These are phyloP conservation scores for Grammothele lineata DNA, from an alignment of 768 basidiomycete genomes.

Conservation along the genomic window DNA sequence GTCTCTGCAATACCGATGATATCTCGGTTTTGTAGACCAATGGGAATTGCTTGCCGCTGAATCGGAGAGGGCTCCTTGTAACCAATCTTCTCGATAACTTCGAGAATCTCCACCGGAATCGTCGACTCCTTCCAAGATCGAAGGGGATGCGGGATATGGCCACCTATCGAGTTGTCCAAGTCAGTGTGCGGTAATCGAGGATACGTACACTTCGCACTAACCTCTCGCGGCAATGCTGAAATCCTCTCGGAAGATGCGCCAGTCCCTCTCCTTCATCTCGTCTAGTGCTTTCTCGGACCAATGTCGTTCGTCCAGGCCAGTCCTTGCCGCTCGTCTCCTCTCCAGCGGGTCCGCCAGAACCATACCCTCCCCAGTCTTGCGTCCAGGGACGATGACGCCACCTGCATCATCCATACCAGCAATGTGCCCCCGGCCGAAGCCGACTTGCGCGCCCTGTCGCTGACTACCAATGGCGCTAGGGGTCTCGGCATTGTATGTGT, in stretches of 20 bases:
- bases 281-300: constrained; percentile 92
- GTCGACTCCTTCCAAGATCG: constrained; percentile 88
- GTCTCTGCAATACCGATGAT: constrained; percentile 99
- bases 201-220: constrained; percentile 27
- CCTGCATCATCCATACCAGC: constrained; percentile 86
- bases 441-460: constrained; percentile 79
- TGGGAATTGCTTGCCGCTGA: constrained; percentile 98
- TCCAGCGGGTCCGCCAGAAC: constrained; percentile 82
- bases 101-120: constrained; percentile 76
- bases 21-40: constrained; percentile 93
- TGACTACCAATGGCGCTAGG: constrained; percentile 67
- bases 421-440: constrained; percentile 82
- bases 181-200: constrained; percentile 4
- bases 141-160: constrained; percentile 88
- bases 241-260: constrained; percentile 99
- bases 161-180: constrained; percentile 49
- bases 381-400: constrained; percentile 32
- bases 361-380: constrained; percentile 29
- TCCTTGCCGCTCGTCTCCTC: constrained; percentile 72
- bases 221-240: constrained; percentile 94
- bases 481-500: constrained; percentile 79
- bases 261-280: constrained; percentile 97
- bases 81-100: constrained; percentile 85
- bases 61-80: constrained; percentile 98
- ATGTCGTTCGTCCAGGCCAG: constrained; percentile 89